A percentile compares a stretch with the other conserved stretches of the same genome.
Conservation (phyloP, 2,329 filamentous ascomycete species). For the Fusarium albosuccineum region DNA sequence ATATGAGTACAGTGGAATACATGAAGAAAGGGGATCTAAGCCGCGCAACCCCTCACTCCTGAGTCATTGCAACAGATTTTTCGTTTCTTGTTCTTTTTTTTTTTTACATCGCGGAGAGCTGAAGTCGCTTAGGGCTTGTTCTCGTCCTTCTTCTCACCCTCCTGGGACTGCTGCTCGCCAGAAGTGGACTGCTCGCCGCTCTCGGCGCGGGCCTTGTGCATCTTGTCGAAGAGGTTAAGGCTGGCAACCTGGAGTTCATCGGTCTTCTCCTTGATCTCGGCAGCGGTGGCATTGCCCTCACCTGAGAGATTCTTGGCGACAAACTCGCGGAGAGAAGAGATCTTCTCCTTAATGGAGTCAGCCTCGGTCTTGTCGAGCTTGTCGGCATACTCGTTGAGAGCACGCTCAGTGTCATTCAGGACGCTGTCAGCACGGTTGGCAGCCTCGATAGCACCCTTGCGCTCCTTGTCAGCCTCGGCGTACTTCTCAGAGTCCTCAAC, state of each 20-base stretch:
- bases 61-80: slow-evolving; percentile 47
- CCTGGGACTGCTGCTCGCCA: slow-evolving; percentile 63
- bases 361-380: slow-evolving; percentile 97
- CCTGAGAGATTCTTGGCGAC: slow-evolving; percentile 95
- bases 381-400: slow-evolving; percentile 95
- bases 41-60: slow-evolving; percentile 51
- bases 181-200: slow-evolving; percentile 64
- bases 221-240: slow-evolving; percentile 99
- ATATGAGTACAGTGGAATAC: slow-evolving; percentile 68
- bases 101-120: slow-evolving; percentile 41
- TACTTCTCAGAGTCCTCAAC: slow-evolving; percentile 98
- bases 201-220: slow-evolving; percentile 94
- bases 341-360: slow-evolving; percentile 95
- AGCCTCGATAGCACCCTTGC: slow-evolving; percentile 93
- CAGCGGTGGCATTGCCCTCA: slow-evolving; percentile 86
- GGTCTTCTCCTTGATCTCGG: slow-evolving; percentile 98
- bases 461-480: slow-evolving; percentile 94
- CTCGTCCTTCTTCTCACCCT: slow-evolving; percentile 83
- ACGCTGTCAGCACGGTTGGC: slow-evolving; percentile 98
- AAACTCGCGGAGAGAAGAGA: slow-evolving; percentile 84
- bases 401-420: slow-evolving; percentile 97
- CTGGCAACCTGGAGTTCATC: slow-evolving; percentile 97
- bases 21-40: slow-evolving; percentile 53
- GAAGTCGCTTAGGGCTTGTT: slow-evolving; percentile 70
- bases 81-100: slow-evolving; percentile 12